Base-by-base conservation (phyloP, 2,329 filamentous ascomycete genomes). In the Hirsutella rhossiliensis region DNA sequence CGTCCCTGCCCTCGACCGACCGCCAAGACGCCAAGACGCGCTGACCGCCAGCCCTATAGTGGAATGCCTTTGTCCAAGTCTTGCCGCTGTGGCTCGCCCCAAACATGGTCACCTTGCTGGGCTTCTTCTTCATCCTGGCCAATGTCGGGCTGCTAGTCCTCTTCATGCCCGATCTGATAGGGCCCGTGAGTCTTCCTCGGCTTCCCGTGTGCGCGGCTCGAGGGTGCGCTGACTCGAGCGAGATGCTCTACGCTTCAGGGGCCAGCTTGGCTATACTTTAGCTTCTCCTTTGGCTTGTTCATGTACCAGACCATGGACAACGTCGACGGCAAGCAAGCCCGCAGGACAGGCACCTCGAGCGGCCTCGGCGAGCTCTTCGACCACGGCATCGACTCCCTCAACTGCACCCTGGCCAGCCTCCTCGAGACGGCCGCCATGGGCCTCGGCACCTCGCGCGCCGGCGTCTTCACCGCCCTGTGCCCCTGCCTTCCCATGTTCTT, bases 251-350 rank as follows among this genome's bases (percentile, higher is more conserved):
- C 4, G 3, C 41, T 47, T 15, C 41, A 92, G 82, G 87, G 82
- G 18, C 88, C 89, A 9, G 75, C 82, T 56, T 97, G 92, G 90
- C 65, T 97, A 18, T 97, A 95, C 69, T 94, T 87, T 61, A 95
- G 87, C 66, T 97, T 97, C 63, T 90, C 89, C 2, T 77, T 94
- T 52, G 92, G 92, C 36, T 75, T 98, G 47, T 98, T 94, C 83
- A 92, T 94, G 86, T 94, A 97, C 66, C 94, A 92, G 54, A 98
- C 92, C 13, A 89, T 98, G 83, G 92, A 98, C 71, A 98, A 98
- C 63, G 84, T 97, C 51, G 92, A 98, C 63, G 92, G 92, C 54
- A 98, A 98, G 68, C 92, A 98, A 69, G 92, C 92, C 46, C 78
- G 92, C 51, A 77, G 92, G 56, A 98, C 92, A 4, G 89, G 90